Evolutionary conservation across 2,329 filamentous ascomycete species (phyloP), one percentile per base, ranked within the genome.

Genomic region (Epichloe uncinata): DNA sequence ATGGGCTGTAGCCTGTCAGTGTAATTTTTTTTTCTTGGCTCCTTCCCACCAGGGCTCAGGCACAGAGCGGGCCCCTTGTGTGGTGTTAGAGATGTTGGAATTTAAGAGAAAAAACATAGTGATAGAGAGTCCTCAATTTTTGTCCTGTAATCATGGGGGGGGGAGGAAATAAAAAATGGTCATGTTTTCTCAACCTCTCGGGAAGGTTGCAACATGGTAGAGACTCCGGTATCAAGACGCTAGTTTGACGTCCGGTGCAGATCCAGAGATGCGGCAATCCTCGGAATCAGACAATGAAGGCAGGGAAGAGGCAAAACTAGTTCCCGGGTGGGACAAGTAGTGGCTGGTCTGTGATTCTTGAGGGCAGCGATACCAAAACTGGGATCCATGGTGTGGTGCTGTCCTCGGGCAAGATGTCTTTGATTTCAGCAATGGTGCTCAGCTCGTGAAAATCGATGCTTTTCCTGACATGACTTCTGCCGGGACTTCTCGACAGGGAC

Each of bases 311-410:
- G 20, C 43, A n/a, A 44, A 45, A 33, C 18, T n/a, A 41, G 30
- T 30, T 30, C 18, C 42, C 16, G 42, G 38, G 50, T 52, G 43
- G 45, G 35, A 51, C 42, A 52, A 35, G 22, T 42, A 45, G 43
- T 46, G 30, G 47, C 47, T 49, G 47, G 38, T 49, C 47, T 52
- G 46, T 46, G 50, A 45, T 42, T 26, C 41, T 45, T 36, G 41
- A 45, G 22, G n/a, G n/a, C n/a, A n/a, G n/a, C n/a, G n/a, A n/a
- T n/a, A 46, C 44, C 44, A 40, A 30, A 18, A 37, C 4, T 30
- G 45, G 38, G 45, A 40, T 40, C 36, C 45, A 8, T 48, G 38
- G 33, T 42, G 18, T 48, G 46, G 30, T 48, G 22, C 38, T 42
- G 46, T 35, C n/a, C 38, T 42, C 40, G 33, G 46, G 45, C 37